Base-by-base conservation (phyloP, 2,329 filamentous ascomycete species). In the Chrysoporthe cubensis region DNA sequence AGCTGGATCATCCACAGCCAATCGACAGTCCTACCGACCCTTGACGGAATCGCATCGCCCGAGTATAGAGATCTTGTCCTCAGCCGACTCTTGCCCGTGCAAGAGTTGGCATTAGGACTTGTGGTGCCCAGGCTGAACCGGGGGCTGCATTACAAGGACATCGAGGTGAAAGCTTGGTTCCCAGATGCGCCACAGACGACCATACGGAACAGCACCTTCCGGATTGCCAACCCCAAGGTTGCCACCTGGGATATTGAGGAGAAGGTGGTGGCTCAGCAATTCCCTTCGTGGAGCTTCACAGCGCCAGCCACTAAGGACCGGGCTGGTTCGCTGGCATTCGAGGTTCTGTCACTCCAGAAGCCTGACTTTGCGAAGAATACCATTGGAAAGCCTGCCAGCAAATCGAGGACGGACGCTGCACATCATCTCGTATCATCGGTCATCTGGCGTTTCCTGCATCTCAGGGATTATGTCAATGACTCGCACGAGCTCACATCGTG, bases 371-470 rank as follows among this genome's bases (percentile, higher is more conserved):
- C 87, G 2, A 83, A 88, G 66, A 88, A 88, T 72, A 93, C 92
- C 0, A 84, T 92, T 63, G 82, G 87, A 34, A 86, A 84, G 66
- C 9, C 54, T 52, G 54, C 54, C 16, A 88, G 85, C 71, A 84
- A 82, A 73, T 76, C 79, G 16, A 87, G 85, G 68, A 87, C 90
- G n/a, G 85, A 91, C 61, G 84, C 83, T 32, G 76, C 79, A 18
- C 91, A 96, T 74, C 86, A 95, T 65, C 81, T 93, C 65, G 79
- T 84, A 8, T 87, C 87, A 21, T 92, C 97, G 73, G 88, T 90
- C 7, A 85, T 95, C 68, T 97, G 93, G 91, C 88, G 94, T 66
- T 96, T 97, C 79, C 84, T 99, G 32, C 93, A 97, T 75, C 84
- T 98, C 61, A 89, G 94, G 68, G 94, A 91, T 34, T 99, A 97